phyloP scores from a whole-genome alignment of 768 basidiomycete genomes.

The Mycena rebaudengoi region DNA sequence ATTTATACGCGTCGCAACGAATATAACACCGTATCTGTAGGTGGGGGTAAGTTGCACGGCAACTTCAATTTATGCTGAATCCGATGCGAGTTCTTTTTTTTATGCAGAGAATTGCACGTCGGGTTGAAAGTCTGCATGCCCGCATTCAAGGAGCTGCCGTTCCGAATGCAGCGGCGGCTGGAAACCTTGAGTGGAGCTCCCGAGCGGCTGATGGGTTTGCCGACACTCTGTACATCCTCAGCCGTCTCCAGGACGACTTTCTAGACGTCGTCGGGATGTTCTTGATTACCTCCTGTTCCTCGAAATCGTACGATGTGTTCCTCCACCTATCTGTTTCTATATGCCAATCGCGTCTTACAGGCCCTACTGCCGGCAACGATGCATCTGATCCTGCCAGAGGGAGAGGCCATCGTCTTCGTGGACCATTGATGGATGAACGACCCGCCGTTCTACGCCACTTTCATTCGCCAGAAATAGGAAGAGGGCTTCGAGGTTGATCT shows the following conservation, averaged over 20 bases:
- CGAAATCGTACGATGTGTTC: constrained; percentile 50
- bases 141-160: constrained; percentile 47
- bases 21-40: constrained; percentile 36
- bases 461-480: constrained; percentile 55
- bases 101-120: constrained; percentile 51
- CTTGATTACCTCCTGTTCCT: constrained; percentile 58
- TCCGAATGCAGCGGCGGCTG: constrained; percentile 45
- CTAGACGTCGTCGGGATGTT: constrained; percentile 53
- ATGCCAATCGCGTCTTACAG: neutral
- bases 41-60: constrained; percentile 45
- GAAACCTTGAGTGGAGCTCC: constrained; percentile 42
- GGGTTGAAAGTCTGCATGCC: constrained; percentile 53
- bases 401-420: constrained; percentile 53
- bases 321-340: neutral
- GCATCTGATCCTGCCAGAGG: constrained; percentile 49
- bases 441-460: constrained; percentile 55
- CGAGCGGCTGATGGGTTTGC: constrained; percentile 53
- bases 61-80: neutral
- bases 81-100: constrained; percentile 30
- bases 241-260: constrained; percentile 46
- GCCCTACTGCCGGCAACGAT: constrained; percentile 54
- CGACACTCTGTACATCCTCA: constrained; percentile 59
- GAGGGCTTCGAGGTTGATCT: constrained; percentile 58
- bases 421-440: constrained; percentile 63
- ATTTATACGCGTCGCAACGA: constrained; percentile 1